A percentile compares a stretch with the other conserved stretches of the same genome.
phyloP scores from a whole-genome alignment of 2,329 filamentous ascomycete species.

The Colletotrichum musae region DNA sequence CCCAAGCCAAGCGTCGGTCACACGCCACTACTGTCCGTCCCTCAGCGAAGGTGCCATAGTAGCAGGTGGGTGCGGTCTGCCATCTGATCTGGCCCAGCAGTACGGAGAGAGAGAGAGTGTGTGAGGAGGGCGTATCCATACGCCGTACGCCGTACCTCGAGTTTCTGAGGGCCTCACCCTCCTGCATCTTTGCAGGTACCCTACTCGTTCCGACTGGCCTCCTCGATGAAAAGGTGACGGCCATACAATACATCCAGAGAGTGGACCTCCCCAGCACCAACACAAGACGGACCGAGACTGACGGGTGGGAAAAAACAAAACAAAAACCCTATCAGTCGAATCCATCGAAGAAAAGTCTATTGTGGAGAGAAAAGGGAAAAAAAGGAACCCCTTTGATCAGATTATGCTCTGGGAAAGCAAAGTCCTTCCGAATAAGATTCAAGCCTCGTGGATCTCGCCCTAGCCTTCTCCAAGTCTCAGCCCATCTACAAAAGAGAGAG shows the following conservation, averaged over 20 bases:
- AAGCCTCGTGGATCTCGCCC: too few relatives aligned
- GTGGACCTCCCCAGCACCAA: conserved; percentile 5
- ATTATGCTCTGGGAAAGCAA: too few relatives aligned
- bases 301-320: background rate
- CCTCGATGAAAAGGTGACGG: conserved; percentile 15
- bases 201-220: conserved; percentile 19
- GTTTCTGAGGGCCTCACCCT: conserved; percentile 2
- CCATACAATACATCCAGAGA: conserved; percentile 7
- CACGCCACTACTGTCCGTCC: conserved; percentile 29
- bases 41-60: conserved; percentile 17
- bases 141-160: conserved; percentile 5
- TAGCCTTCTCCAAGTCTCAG: background rate
- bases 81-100: conserved; percentile 8
- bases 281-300: background rate
- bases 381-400: too few relatives aligned
- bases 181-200: conserved; percentile 21
- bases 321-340: too few relatives aligned
- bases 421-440: too few relatives aligned
- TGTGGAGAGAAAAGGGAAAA: too few relatives aligned
- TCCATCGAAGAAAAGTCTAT: too few relatives aligned
- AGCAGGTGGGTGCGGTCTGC: too few relatives aligned
- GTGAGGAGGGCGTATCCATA: background rate
- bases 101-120: conserved; percentile 1
- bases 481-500: conserved; percentile 3
- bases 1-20: conserved; percentile 33